These are phyloP conservation scores for Kluyveromyces sp. DNA, from an alignment of 1,139 yeast genomes.

Conservation along the genomic window DNA sequence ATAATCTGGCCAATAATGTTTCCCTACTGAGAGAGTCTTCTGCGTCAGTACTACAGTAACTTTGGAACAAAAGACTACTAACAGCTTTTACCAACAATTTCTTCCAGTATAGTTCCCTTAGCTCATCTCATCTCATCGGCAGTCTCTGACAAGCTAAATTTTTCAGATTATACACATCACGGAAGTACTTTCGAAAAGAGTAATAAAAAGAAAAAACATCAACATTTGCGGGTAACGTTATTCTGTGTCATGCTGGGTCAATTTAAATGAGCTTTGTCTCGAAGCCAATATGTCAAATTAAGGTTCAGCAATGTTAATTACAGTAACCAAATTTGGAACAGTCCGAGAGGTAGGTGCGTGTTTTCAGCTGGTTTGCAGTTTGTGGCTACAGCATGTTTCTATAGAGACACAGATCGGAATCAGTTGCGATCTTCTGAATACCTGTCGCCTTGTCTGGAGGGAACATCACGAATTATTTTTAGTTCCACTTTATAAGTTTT, in stretches of 20 bases:
- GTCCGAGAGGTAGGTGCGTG: too few relatives aligned
- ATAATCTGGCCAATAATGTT: too few relatives aligned
- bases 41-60: too few relatives aligned
- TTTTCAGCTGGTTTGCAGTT: background rate
- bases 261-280: background rate
- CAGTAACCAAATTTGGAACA: too few relatives aligned
- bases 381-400: background rate
- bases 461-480: background rate
- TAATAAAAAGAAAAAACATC: background rate
- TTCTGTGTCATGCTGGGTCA: background rate
- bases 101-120: too few relatives aligned
- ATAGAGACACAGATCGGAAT: background rate
- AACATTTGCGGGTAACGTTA: background rate
- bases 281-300: background rate
- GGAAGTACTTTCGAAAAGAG: background rate
- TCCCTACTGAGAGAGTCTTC: too few relatives aligned
- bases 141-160: too few relatives aligned
- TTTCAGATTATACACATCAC: background rate
- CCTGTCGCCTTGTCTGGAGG: background rate
- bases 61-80: too few relatives aligned
- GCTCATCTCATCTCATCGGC: constrained; percentile 4
- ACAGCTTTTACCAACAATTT: too few relatives aligned
- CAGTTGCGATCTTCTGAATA: background rate
- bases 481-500: background rate
- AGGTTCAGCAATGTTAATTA: background rate